phyloP scores from a whole-genome alignment of 306 rosid genomes.

The Leucaena leucocephala region DNA sequence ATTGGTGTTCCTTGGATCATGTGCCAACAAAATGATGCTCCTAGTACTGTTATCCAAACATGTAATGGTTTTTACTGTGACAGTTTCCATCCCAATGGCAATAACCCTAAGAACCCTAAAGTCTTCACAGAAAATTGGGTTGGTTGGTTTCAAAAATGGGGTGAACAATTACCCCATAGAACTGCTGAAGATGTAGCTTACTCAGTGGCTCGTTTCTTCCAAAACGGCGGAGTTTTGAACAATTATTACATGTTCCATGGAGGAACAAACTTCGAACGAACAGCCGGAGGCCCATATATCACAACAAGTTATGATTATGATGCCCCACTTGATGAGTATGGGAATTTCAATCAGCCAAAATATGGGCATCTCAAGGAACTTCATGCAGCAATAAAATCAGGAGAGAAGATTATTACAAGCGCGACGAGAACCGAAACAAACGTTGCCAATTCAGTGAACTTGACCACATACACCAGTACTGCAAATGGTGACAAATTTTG shows the following conservation, averaged over 20 bases:
- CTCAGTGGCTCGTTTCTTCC: too few species aligned
- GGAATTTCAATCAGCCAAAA: too few species aligned
- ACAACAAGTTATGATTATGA: too few species aligned
- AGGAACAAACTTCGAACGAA: too few species aligned
- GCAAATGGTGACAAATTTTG: not conserved
- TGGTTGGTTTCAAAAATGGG: too few species aligned
- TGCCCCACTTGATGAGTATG: too few species aligned
- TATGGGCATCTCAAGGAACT: too few species aligned
- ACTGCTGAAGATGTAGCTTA: too few species aligned
- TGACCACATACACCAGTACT: not conserved
- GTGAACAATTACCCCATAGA: too few species aligned
- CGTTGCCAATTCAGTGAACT: not conserved
- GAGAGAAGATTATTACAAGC: not conserved
- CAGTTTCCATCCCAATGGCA: conserved; percentile 12
- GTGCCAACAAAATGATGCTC: not conserved
- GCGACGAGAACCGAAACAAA: not conserved
- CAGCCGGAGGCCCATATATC: not conserved
- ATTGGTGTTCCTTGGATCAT: conserved; percentile 7
- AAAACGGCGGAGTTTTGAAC: too few species aligned
- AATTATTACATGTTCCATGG: too few species aligned
- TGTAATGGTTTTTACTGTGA: not conserved
- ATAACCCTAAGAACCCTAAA: conserved; percentile 34
- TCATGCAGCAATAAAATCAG: not conserved
- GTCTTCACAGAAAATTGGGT: too few species aligned
- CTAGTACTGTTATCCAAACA: not conserved